Percentiles rank a stretch among this genome's conserved stretches.
These are phyloP conservation scores for Termitomyces eurrhizus DNA, from an alignment of 768 basidiomycete species.

Conservation along the genomic window DNA sequence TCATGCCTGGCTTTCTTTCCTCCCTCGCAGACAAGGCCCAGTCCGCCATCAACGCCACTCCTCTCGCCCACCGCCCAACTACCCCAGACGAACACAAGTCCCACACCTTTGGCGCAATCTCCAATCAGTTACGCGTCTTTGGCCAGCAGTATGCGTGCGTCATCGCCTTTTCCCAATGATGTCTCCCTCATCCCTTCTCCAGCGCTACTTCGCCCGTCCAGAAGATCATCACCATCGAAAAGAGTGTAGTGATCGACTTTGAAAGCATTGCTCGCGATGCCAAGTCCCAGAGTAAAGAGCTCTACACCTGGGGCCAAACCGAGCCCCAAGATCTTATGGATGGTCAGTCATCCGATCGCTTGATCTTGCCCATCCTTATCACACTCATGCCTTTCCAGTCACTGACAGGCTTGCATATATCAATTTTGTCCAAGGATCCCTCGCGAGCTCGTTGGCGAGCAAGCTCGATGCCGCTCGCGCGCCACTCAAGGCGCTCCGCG, in stretches of 20 bases:
- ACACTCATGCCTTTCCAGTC: constrained; percentile 35
- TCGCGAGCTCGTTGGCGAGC: constrained; percentile 54
- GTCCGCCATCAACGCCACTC: constrained; percentile 58
- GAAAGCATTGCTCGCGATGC: constrained; percentile 62
- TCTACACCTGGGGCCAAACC: constrained; percentile 80
- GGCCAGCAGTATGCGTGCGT: constrained; percentile 73
- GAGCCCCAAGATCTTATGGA: constrained; percentile 74
- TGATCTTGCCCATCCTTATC: constrained; percentile 8
- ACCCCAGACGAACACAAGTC: constrained; percentile 44
- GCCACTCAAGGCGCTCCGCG: constrained; percentile 68
- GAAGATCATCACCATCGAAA: constrained; percentile 74
- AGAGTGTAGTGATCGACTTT: constrained; percentile 74
- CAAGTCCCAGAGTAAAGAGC: constrained; percentile 76
- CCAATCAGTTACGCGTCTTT: constrained; percentile 68
- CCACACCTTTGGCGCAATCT: constrained; percentile 56
- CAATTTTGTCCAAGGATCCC: constrained; percentile 71
- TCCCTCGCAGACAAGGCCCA: constrained; percentile 77
- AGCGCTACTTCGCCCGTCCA: constrained; percentile 65
- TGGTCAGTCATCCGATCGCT: constrained; percentile 37
- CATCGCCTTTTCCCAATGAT: neutral
- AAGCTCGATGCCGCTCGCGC: constrained; percentile 62
- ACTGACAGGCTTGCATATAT: constrained; percentile 80
- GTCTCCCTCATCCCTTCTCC: constrained; percentile 9
- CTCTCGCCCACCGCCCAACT: constrained; percentile 43
- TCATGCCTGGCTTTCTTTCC: constrained; percentile 56